phyloP scores from a whole-genome alignment of 495 filamentous ascomycete genomes.

The Haplographium delicatum region DNA sequence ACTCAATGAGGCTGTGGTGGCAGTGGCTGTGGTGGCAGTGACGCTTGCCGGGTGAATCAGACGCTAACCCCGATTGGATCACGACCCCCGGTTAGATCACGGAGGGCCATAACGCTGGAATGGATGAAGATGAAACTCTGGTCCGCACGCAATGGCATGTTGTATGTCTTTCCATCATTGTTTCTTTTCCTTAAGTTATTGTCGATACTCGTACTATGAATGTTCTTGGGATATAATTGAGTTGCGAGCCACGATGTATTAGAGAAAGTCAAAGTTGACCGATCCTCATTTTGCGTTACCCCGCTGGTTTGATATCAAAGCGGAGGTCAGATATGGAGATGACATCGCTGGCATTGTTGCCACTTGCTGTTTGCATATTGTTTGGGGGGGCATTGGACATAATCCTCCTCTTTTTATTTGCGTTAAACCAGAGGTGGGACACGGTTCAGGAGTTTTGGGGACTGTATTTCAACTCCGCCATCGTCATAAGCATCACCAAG shows the following conservation, averaged over 20 bases:
- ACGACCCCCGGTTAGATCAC: constrained; percentile 1
- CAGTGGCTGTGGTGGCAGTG: constrained; percentile 19
- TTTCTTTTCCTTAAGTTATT: not conserved
- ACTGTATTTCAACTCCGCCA: constrained; percentile 4
- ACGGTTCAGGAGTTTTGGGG: not conserved
- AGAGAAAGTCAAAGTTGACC: not conserved
- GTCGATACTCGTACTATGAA: not conserved
- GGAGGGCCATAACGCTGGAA: not conserved
- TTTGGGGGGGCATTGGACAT: constrained; percentile 1
- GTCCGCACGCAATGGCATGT: not conserved
- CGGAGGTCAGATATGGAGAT: not conserved
- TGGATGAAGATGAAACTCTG: not conserved
- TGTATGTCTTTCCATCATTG: not conserved
- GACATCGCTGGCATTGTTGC: not conserved
- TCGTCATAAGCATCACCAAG: constrained; percentile 2
- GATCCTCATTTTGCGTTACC: not conserved
- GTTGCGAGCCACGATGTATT: not conserved
- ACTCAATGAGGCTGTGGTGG: constrained; percentile 27
- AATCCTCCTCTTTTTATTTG: not conserved
- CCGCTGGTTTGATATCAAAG: not conserved
- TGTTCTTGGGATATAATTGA: no score
- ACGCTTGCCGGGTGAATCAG: constrained; percentile 18
- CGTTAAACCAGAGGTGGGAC: constrained; percentile 1
- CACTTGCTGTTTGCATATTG: not conserved
- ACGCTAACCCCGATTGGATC: constrained; percentile 7